Evolutionary conservation across 2,329 filamentous ascomycete species (phyloP), one percentile per base, ranked within the genome.

Genomic region (Nothophoma quercina): DNA sequence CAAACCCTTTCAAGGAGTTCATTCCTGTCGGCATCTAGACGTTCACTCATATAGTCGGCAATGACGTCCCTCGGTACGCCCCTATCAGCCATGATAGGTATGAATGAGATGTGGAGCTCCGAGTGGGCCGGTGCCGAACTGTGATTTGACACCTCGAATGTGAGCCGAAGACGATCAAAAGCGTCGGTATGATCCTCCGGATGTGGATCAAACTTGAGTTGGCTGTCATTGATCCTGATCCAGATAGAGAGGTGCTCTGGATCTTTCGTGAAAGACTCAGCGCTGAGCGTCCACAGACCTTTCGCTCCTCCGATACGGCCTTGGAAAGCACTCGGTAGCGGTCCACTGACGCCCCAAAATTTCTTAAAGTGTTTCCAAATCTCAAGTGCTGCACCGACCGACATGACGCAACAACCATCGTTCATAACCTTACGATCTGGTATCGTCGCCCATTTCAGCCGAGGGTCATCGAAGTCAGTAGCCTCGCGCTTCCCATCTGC

Each of bases 241-340:
- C 87, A 90, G 8, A 77, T 69, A 2, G 70, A 67, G 18, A 73
- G 63, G 13, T 85, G 72, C 0, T 77, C 66, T 0, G 60, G 46
- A 1, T 80, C 74, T 1, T 74, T 73, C 0, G 70, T 71, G 21
- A 83, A 79, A 0, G 76, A 64, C 3, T 76, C 69, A 0, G 78
- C 76, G 58, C 88, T 85, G 5, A 88, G 71, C 38, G 88, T 80
- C 89, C 89, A 93, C 59, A 93, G 78, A 0, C 90, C 90, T 69
- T 93, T 93, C 0, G 88, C 88, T 15, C 87, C 84, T 8, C 85
- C 88, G 28, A 93, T 82, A 0, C 90, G 83, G 1, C 79, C 89
- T 69, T 93, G 90, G 0, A 83, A 86, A 0, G 81, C 86, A 26
- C 83, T 83, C 0, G 88, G 88, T 83, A 53, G 90, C 78, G 10